A percentile compares a stretch with the other conserved stretches of the same genome.
Evolutionary conservation across 305 asterid species (phyloP).

Genomic region (Ilex paraguariensis): DNA sequence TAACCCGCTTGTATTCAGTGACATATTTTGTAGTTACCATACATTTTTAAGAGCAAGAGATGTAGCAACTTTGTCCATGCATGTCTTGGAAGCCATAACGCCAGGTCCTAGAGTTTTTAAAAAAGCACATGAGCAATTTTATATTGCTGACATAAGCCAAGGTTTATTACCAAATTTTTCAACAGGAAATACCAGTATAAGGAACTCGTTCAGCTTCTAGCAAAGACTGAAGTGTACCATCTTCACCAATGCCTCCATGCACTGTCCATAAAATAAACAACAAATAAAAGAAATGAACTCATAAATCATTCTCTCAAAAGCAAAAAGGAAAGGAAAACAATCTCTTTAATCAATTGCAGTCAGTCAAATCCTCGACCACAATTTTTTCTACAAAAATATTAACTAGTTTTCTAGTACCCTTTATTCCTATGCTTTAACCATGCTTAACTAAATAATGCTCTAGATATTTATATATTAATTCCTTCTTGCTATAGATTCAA

Average conservation of each 20-base stretch:
- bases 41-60: slow-evolving; percentile 76
- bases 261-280: slow-evolving; percentile 36
- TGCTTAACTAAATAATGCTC: too few relatives aligned
- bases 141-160: slow-evolving; percentile 5
- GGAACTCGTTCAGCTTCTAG: slow-evolving; percentile 72
- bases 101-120: slow-evolving; percentile 65
- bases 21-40: slow-evolving; percentile 29
- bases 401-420: too few relatives aligned
- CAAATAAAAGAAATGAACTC: slow-evolving; percentile 7
- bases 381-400: too few relatives aligned
- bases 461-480: too few relatives aligned
- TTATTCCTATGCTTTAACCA: too few relatives aligned
- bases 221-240: slow-evolving; percentile 82
- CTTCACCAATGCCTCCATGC: slow-evolving; percentile 96
- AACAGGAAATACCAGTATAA: slow-evolving; percentile 44
- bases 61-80: slow-evolving; percentile 92
- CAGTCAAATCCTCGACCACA: not conserved
- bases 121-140: slow-evolving; percentile 23
- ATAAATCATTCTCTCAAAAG: not conserved
- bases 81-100: slow-evolving; percentile 58
- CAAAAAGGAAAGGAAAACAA: too few relatives aligned
- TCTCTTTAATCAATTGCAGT: not conserved
- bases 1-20: not conserved
- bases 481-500: too few relatives aligned
- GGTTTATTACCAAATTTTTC: slow-evolving; percentile 4